A percentile compares a stretch with the other conserved stretches of the same genome.
These are phyloP conservation scores for Gastrolobium bilobum DNA, from an alignment of 306 rosid genomes.

Conservation along the genomic window DNA sequence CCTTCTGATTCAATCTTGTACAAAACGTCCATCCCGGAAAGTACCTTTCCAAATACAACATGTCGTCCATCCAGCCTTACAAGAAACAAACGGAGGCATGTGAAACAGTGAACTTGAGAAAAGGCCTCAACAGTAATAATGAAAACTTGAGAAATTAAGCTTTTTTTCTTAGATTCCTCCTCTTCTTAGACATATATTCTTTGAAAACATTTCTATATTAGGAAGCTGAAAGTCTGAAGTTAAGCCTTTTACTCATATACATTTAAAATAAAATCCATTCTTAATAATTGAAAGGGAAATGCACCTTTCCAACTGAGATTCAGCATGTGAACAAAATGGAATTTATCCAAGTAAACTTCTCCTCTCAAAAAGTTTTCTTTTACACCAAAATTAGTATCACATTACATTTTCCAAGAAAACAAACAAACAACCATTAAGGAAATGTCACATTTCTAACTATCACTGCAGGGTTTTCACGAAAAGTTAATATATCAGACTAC, in stretches of 20 bases:
- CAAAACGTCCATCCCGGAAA: conserved; percentile 59
- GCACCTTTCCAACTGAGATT: conserved; percentile 41
- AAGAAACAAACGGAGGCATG: conserved; percentile 40
- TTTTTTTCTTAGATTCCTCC: background rate
- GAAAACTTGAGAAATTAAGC: conserved; percentile 1
- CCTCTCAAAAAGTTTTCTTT: conserved; percentile 5
- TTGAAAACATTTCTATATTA: background rate
- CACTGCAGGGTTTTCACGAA: background rate
- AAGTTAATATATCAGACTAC: background rate
- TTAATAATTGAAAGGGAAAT: conserved; percentile 28
- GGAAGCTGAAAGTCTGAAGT: background rate
- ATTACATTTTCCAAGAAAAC: conserved; percentile 9
- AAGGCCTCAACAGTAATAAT: background rate
- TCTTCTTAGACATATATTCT: background rate
- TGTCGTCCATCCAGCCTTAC: conserved; percentile 91
- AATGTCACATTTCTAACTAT: background rate
- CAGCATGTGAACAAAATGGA: conserved; percentile 34
- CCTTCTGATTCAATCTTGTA: conserved; percentile 63
- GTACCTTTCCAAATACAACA: conserved; percentile 62
- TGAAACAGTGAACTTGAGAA: conserved; percentile 31
- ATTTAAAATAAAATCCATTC: background rate
- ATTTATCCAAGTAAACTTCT: conserved; percentile 15
- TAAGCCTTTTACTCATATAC: conserved; percentile 17
- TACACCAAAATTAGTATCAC: conserved; percentile 3
- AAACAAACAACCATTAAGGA: conserved; percentile 1